These are phyloP conservation scores for Aspergillus sojae DNA, from an alignment of 2,329 filamentous ascomycete species.

Conservation along the genomic window DNA sequence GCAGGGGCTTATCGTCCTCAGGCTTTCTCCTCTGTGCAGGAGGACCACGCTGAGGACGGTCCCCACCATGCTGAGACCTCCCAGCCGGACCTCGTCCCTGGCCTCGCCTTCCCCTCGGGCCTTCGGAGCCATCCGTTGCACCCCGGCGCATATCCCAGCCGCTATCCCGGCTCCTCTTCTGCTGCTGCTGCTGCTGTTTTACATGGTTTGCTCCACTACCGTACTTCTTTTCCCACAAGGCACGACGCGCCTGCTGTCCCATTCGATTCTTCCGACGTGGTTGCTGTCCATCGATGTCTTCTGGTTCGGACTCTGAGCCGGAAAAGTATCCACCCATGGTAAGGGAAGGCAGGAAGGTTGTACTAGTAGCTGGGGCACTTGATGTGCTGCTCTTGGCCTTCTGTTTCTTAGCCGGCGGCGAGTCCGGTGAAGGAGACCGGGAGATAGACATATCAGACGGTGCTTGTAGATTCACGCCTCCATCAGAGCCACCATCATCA, in stretches of 20 bases:
- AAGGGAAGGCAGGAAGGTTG: conserved; percentile 63
- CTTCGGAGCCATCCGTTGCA: conserved; percentile 44
- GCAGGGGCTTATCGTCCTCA: conserved; percentile 55
- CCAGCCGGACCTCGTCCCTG: conserved; percentile 19
- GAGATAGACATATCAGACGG: conserved; percentile 40
- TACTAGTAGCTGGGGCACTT: conserved; percentile 34
- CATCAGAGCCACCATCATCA: conserved; percentile 18
- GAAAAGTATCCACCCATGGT: conserved; percentile 65
- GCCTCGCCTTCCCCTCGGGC: conserved; percentile 31
- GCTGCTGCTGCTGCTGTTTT: conserved; percentile 42
- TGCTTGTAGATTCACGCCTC: conserved; percentile 4
- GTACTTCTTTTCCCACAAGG: conserved; percentile 65
- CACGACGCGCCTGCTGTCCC: conserved; percentile 63
- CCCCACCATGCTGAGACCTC: conserved; percentile 16
- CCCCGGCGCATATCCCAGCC: conserved; percentile 64
- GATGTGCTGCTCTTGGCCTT: conserved; percentile 28
- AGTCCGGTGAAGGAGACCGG: conserved; percentile 36
- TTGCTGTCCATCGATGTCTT: conserved; percentile 48
- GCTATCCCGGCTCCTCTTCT: conserved; percentile 45
- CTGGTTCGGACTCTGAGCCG: conserved; percentile 60
- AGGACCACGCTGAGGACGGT: conserved; percentile 22
- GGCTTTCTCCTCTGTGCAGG: conserved; percentile 23
- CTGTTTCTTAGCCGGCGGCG: conserved; percentile 18
- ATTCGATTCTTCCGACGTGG: conserved; percentile 61
- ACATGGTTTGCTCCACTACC: conserved; percentile 62